phyloP scores from a whole-genome alignment of 2,329 filamentous ascomycete species.

The Venturia aucupariae region DNA sequence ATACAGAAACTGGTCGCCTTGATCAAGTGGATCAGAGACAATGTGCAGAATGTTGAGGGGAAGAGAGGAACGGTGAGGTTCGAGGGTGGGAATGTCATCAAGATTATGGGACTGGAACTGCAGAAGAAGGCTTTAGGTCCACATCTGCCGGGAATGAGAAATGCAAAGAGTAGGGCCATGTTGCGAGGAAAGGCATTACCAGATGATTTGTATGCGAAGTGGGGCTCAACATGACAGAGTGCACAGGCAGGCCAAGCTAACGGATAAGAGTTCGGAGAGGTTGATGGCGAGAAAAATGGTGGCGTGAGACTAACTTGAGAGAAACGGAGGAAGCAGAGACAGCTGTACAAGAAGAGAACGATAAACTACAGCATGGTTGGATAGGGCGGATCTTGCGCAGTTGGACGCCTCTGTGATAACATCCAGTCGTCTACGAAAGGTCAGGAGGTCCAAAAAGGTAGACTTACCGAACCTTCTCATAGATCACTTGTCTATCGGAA shows the following conservation, averaged over 20 bases:
- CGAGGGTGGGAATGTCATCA: background rate
- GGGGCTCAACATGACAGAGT: slow-evolving; percentile 18
- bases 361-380: background rate
- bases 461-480: background rate
- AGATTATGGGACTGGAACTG: background rate
- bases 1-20: slow-evolving; percentile 10
- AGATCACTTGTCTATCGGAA: too few relatives aligned
- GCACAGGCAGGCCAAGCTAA: background rate
- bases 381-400: background rate
- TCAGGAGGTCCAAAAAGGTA: background rate
- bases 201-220: slow-evolving; percentile 16
- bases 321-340: background rate
- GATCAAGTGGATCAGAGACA: slow-evolving; percentile 16
- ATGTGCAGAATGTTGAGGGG: slow-evolving; percentile 16
- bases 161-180: slow-evolving; percentile 12
- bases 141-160: background rate
- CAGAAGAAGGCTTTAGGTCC: background rate
- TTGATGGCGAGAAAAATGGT: background rate
- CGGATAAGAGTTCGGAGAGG: background rate
- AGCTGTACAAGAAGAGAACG: background rate
- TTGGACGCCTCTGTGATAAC: background rate
- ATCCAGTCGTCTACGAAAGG: background rate
- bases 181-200: slow-evolving; percentile 16
- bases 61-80: background rate
- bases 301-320: background rate